Evolutionary conservation across 1,284 basidiomycete genomes (phyloP), one percentile per base, ranked within the genome.

Genomic region (Neonothopanus nambi): DNA sequence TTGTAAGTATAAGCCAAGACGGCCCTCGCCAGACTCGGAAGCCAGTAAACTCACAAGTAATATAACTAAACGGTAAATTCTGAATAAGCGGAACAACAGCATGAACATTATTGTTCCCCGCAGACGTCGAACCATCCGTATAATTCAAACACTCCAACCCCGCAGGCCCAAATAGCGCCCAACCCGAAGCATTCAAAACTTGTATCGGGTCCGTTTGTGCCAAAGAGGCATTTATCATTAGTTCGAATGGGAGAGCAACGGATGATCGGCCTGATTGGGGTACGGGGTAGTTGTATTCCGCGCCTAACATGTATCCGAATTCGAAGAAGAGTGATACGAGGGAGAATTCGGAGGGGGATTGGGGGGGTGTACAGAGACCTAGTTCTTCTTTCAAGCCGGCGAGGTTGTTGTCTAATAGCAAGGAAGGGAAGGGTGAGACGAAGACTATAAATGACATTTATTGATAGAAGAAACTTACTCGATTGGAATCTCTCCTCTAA

Each of bases 151-250:
- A 44, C 15, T 5, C 12, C 8, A 44, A 24, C 7, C 42, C 42
- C 7, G 7, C 15, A 44, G 42, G 42, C 20, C 26, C 42, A 17
- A 21, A 44, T 5, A 8, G 7, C 7, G 21, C 9, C 42, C 42
- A 44, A 15, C 26, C 13, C n/a, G 42, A 17, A n/a, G 20, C 42
- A 30, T 44, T 44, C 8, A 44, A 23, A 44, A 44, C 42, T 21
- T 44, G 42, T 8, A 44, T 44, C 5, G 42, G 42, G 26, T 44
- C 42, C 42, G 21, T n/a, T 30, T 44, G 42, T 24, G 42, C 20
- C 15, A 44, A 7, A 15, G 20, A 8, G 8, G 42, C 42, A 21
- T 44, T 44, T n/a, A 44, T 21, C 8, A 30, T 30, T 13, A 44
- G 12, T n/a, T 44, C 42, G 21, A 44, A 23, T 15, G 42, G 21